phyloP scores from a whole-genome alignment of 257 asterid species.

The Euphrasia confusa region DNA sequence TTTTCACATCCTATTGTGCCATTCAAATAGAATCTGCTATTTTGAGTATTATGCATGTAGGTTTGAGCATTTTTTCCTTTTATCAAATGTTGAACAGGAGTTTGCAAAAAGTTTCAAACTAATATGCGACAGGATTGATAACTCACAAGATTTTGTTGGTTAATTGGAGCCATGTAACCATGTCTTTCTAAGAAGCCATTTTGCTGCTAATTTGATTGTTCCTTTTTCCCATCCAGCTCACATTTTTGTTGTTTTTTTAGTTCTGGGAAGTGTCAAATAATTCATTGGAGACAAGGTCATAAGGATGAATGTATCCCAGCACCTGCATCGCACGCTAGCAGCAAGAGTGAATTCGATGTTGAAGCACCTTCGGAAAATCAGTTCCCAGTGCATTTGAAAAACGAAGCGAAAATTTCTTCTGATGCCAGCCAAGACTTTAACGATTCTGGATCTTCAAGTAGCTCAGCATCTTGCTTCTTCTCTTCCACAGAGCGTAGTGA shows the following conservation, averaged over 20 bases:
- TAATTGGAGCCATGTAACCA: conserved; percentile 8
- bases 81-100: not conserved
- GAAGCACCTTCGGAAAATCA: conserved; percentile 29
- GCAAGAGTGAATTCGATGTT: conserved; percentile 25
- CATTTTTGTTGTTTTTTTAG: conserved; percentile 34
- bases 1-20: conserved; percentile 8
- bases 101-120: not conserved
- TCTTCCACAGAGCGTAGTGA: conserved; percentile 38
- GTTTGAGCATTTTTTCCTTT: not conserved
- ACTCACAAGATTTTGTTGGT: conserved; percentile 18
- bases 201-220: conserved; percentile 12
- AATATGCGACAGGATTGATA: conserved; percentile 13
- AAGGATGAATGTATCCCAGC: conserved; percentile 65
- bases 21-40: conserved; percentile 6
- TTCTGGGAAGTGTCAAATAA: conserved; percentile 95
- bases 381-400: conserved; percentile 24
- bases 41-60: conserved; percentile 15
- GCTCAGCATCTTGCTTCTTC: conserved; percentile 32
- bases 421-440: conserved; percentile 29
- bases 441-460: conserved; percentile 35
- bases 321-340: conserved; percentile 27
- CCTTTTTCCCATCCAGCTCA: conserved; percentile 1
- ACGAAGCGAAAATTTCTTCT: conserved; percentile 25
- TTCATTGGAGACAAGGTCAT: conserved; percentile 97
- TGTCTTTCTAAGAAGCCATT: conserved; percentile 5